A percentile compares a stretch with the other conserved stretches of the same genome.
Evolutionary conservation across 192 early-diverging fungal genomes (phyloP).

Genomic region (Globomyces pollinis-pini): DNA sequence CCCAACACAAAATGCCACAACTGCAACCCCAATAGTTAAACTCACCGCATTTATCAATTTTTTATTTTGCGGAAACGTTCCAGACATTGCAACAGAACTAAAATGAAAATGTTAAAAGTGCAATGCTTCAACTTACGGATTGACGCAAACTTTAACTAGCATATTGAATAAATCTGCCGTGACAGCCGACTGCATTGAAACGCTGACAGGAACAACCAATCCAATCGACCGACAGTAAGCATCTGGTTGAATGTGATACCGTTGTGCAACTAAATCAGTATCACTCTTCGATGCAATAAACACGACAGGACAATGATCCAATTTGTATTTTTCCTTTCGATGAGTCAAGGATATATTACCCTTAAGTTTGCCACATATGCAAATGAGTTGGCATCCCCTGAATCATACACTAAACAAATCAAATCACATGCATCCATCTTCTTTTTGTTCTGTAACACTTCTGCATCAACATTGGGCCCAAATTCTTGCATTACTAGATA

Average conservation of each 20-base stretch:
- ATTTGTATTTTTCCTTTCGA: conserved; percentile 55
- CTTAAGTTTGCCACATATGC: conserved; percentile 77
- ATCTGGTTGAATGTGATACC: conserved; percentile 82
- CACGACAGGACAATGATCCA: conserved; percentile 77
- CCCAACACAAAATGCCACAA: not conserved
- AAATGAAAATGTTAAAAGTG: not conserved
- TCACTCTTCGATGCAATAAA: conserved; percentile 97
- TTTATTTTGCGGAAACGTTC: not conserved
- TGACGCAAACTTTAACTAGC: conserved; percentile 76
- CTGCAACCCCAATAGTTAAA: not conserved
- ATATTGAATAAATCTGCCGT: conserved; percentile 85
- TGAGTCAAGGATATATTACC: conserved; percentile 31
- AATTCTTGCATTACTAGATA: conserved; percentile 96
- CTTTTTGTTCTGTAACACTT: conserved; percentile 83
- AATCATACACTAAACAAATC: conserved; percentile 91
- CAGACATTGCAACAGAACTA: conserved; percentile 14
- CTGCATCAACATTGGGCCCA: conserved; percentile 74
- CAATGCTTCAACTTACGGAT: conserved; percentile 64
- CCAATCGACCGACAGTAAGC: conserved; percentile 84
- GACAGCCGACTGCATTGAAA: conserved; percentile 77
- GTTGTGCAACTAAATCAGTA: conserved; percentile 74
- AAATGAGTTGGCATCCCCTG: conserved; percentile 89
- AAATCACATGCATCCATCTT: conserved; percentile 84
- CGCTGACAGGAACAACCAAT: conserved; percentile 79
- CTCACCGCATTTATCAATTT: too few species aligned